phyloP scores from a whole-genome alignment of 2,329 filamentous ascomycete species.

The Paramyrothecium roridum region DNA sequence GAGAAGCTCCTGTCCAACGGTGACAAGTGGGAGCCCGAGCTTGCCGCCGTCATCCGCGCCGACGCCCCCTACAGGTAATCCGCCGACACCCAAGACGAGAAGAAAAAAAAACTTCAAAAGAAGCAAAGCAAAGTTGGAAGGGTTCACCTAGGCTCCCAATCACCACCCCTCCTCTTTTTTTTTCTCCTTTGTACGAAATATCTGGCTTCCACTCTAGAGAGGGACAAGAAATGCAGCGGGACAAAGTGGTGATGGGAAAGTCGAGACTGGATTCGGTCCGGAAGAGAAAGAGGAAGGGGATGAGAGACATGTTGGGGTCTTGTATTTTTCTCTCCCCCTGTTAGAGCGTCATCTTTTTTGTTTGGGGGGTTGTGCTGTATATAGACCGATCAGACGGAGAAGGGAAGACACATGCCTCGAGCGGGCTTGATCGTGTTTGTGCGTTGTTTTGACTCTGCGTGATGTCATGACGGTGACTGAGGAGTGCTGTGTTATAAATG shows the following conservation, averaged over 20 bases:
- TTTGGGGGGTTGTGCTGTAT: background rate
- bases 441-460: background rate
- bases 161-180: background rate
- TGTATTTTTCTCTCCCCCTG: background rate
- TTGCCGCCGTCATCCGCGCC: slow-evolving; percentile 86
- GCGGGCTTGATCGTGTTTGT: background rate
- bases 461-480: background rate
- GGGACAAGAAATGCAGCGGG: background rate
- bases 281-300: background rate
- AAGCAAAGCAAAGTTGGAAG: too few relatives aligned
- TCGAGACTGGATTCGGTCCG: background rate
- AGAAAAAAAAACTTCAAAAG: slow-evolving; percentile 7
- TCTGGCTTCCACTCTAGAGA: background rate
- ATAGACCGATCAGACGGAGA: background rate
- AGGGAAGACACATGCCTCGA: background rate
- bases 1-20: slow-evolving; percentile 87
- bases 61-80: slow-evolving; percentile 85
- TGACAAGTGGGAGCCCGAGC: slow-evolving; percentile 97
- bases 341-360: background rate
- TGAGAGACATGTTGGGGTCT: background rate
- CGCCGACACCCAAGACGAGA: slow-evolving; percentile 1
- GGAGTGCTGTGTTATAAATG: too few relatives aligned
- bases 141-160: too few relatives aligned
- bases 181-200: background rate
- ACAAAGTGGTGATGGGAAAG: background rate